phyloP scores from a whole-genome alignment of 208 protist species.

The Crithidia bombi region DNA sequence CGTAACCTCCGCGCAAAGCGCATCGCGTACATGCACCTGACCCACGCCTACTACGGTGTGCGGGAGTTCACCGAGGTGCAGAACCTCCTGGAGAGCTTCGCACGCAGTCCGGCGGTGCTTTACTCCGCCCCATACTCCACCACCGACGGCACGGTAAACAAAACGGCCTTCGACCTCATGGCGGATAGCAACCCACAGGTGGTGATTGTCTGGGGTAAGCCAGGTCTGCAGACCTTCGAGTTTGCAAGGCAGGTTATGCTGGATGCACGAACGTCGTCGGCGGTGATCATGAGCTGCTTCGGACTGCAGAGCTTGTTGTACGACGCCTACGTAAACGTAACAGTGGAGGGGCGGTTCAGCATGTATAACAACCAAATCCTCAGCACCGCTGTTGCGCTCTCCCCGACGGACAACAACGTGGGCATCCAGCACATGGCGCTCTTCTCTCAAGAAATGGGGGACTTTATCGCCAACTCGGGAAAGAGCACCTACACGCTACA shows the following conservation, averaged over 20 bases:
- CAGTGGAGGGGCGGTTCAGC: not conserved
- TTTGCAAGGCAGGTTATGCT: constrained; percentile 39
- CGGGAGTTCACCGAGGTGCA: constrained; percentile 25
- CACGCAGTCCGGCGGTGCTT: constrained; percentile 13
- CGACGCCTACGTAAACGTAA: constrained; percentile 15
- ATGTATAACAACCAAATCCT: constrained; percentile 33
- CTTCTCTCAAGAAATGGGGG: constrained; percentile 39
- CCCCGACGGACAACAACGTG: constrained; percentile 26
- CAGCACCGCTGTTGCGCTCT: constrained; percentile 36
- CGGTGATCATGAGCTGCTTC: constrained; percentile 37
- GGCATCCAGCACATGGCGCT: constrained; percentile 37
- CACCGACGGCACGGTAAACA: constrained; percentile 17
- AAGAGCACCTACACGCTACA: not conserved
- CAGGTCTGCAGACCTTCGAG: constrained; percentile 19
- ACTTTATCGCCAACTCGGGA: constrained; percentile 5
- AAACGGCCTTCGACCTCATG: constrained; percentile 42
- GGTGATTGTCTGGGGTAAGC: constrained; percentile 44
- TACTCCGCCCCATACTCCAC: constrained; percentile 28
- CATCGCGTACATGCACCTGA: constrained; percentile 68
- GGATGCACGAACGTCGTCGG: constrained; percentile 37
- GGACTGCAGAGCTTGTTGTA: constrained; percentile 32
- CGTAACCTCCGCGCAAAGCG: constrained; percentile 27
- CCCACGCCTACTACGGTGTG: constrained; percentile 38
- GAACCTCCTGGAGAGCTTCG: constrained; percentile 8
- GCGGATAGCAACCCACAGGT: constrained; percentile 51